phyloP scores from a whole-genome alignment of 305 asterid genomes.

The Lippia alba region DNA sequence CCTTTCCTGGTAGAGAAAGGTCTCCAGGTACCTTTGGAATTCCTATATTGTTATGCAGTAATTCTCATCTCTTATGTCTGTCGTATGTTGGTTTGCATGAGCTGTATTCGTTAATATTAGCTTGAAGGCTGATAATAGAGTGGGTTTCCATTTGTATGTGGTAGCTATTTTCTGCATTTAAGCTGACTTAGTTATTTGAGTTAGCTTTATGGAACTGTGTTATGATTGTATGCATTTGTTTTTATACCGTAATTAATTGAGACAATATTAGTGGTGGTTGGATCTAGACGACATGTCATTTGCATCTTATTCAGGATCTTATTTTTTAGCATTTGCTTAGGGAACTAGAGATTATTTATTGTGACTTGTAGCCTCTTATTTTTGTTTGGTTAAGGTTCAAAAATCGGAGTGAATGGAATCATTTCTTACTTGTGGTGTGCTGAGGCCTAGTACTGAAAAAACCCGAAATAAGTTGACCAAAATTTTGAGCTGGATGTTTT shows the following conservation, averaged over 20 bases:
- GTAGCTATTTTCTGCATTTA: conserved; percentile 12
- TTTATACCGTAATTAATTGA: background rate
- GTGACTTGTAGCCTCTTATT: background rate
- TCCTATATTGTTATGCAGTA: background rate
- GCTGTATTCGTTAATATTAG: conserved; percentile 1
- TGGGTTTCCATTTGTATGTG: background rate
- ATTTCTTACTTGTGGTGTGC: conserved; percentile 7
- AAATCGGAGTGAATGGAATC: background rate
- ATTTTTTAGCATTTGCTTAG: background rate
- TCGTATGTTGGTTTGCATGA: no score
- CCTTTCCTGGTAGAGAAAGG: conserved; percentile 57
- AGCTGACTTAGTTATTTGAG: conserved; percentile 10
- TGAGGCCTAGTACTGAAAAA: background rate
- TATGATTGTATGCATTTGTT: background rate
- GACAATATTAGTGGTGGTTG: background rate
- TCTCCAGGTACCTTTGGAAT: conserved; percentile 61
- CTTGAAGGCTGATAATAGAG: background rate
- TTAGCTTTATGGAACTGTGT: background rate
- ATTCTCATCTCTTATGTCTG: no score
- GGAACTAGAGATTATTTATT: background rate
- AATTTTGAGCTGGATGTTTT: conserved; percentile 9
- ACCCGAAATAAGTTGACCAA: conserved; percentile 3
- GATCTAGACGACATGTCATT: background rate
- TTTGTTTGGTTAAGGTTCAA: conserved; percentile 4
- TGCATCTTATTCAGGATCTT: background rate